These are phyloP conservation scores for Epithele typhae DNA, from an alignment of 768 basidiomycete genomes.

Conservation along the genomic window DNA sequence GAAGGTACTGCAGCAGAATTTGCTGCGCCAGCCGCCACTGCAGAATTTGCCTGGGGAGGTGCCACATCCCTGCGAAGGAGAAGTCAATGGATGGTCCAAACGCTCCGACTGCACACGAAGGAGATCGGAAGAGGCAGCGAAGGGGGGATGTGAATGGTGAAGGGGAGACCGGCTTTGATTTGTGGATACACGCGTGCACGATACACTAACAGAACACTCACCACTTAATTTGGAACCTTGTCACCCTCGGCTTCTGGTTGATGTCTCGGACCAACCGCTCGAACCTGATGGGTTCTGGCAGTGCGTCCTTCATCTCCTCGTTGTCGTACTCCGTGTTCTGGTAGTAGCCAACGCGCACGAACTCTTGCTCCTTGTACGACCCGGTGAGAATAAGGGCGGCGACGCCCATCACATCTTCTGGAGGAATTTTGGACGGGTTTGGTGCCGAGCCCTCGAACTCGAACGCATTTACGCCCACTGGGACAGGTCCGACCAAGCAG, in stretches of 20 bases:
- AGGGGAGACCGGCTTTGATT: no score
- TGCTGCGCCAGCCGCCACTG: slow-evolving; percentile 52
- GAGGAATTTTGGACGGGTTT: slow-evolving; percentile 76
- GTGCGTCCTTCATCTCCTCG: slow-evolving; percentile 80
- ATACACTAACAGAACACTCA: slow-evolving; percentile 28
- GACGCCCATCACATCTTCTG: slow-evolving; percentile 90
- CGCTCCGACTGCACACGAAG: no score
- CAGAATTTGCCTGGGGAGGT: slow-evolving; percentile 39
- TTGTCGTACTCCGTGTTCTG: slow-evolving; percentile 99
- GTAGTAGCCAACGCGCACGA: slow-evolving; percentile 99
- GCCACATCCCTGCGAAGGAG: slow-evolving; percentile 53
- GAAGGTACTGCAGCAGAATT: slow-evolving; percentile 73
- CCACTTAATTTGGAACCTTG: slow-evolving; percentile 89
- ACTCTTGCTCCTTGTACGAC: slow-evolving; percentile 94
- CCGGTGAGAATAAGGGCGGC: slow-evolving; percentile 97
- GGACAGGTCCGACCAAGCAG: slow-evolving; percentile 96
- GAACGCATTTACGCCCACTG: slow-evolving; percentile 95
- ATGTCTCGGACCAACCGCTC: slow-evolving; percentile 83
- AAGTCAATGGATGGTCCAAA: no score
- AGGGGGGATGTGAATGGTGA: no score
- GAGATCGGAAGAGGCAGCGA: no score
- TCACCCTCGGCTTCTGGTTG: slow-evolving; percentile 89
- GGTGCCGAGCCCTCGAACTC: slow-evolving; percentile 91
- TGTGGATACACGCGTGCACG: no score
- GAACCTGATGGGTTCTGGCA: slow-evolving; percentile 65